A percentile compares a stretch with the other conserved stretches of the same genome.
These are phyloP conservation scores for Coemansia javaensis DNA, from an alignment of 192 early-diverging fungal genomes.

Conservation along the genomic window DNA sequence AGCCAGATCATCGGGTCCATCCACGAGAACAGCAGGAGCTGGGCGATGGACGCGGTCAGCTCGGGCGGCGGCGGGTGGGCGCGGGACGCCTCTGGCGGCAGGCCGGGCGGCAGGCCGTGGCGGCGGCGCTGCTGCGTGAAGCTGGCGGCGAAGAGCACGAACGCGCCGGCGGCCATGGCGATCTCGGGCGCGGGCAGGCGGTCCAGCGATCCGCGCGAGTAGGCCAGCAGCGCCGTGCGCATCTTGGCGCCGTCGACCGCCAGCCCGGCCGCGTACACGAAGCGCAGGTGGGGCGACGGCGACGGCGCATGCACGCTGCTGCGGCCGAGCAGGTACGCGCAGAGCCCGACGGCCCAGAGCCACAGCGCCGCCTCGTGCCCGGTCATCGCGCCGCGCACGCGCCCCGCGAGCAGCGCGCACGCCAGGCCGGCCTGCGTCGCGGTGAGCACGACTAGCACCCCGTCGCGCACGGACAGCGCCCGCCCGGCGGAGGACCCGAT, in stretches of 20 bases:
- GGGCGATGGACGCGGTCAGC: conserved; percentile 53
- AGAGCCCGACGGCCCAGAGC: conserved; percentile 32
- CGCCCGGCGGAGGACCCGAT: background rate
- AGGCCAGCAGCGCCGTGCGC: conserved; percentile 35
- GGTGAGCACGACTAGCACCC: conserved; percentile 13
- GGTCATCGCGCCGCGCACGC: background rate
- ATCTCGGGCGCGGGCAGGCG: conserved; percentile 8
- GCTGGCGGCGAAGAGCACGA: conserved; percentile 25
- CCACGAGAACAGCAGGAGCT: conserved; percentile 59
- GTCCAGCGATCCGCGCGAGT: conserved; percentile 8
- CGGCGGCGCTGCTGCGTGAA: conserved; percentile 44
- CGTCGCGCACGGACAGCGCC: conserved; percentile 28
- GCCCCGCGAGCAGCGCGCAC: conserved; percentile 1
- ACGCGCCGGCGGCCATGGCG: conserved; percentile 15
- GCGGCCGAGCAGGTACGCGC: conserved; percentile 29
- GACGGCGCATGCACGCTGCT: conserved; percentile 13
- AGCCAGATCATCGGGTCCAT: conserved; percentile 58
- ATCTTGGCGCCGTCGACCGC: conserved; percentile 19
- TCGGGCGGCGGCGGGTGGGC: conserved; percentile 51
- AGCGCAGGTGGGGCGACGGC: conserved; percentile 43
- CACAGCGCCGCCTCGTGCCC: conserved; percentile 21
- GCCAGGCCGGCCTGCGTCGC: conserved; percentile 14
- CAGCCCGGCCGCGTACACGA: conserved; percentile 27
- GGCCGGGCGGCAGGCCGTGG: conserved; percentile 26
- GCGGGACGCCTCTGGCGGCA: conserved; percentile 7